phyloP scores from a whole-genome alignment of 306 rosid species.

The Fragaria ananassa region DNA sequence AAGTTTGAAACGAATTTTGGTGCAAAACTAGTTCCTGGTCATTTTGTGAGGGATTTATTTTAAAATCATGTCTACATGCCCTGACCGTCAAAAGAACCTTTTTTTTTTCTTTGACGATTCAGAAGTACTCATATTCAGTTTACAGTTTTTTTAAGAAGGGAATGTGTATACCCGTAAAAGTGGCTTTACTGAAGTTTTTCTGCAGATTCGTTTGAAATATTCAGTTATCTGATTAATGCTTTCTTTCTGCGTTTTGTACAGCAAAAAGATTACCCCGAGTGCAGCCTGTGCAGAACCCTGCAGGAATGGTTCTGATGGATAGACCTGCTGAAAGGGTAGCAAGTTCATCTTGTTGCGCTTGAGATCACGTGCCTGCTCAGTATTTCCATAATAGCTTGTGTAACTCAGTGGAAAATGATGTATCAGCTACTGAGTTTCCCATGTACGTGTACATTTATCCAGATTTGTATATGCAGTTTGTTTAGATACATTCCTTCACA shows the following conservation, averaged over 20 bases:
- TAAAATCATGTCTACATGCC: not conserved
- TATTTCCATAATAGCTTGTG: constrained; percentile 4
- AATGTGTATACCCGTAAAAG: not conserved
- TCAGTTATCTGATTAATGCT: not conserved
- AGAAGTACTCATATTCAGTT: not conserved
- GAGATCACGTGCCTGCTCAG: not conserved
- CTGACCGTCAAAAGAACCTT: not conserved
- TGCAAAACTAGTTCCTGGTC: not conserved
- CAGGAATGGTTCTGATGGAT: constrained; percentile 57
- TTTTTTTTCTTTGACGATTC: not conserved
- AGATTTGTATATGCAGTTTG: constrained; percentile 35
- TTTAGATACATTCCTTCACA: constrained; percentile 6
- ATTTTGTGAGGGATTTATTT: not conserved
- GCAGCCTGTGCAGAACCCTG: constrained; percentile 48
- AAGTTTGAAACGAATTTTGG: not conserved
- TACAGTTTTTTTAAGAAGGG: not conserved
- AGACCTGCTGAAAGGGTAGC: constrained; percentile 54
- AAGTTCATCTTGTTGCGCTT: constrained; percentile 48
- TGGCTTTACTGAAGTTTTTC: not conserved
- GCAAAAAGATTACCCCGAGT: constrained; percentile 56
- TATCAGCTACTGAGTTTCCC: constrained; percentile 6
- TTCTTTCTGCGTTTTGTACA: constrained; percentile 9
- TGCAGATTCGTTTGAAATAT: not conserved
- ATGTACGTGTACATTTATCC: constrained; percentile 31
- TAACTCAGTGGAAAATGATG: constrained; percentile 15